Conservation (phyloP, 1,284 basidiomycete species). For the Tremellales sp. region DNA sequence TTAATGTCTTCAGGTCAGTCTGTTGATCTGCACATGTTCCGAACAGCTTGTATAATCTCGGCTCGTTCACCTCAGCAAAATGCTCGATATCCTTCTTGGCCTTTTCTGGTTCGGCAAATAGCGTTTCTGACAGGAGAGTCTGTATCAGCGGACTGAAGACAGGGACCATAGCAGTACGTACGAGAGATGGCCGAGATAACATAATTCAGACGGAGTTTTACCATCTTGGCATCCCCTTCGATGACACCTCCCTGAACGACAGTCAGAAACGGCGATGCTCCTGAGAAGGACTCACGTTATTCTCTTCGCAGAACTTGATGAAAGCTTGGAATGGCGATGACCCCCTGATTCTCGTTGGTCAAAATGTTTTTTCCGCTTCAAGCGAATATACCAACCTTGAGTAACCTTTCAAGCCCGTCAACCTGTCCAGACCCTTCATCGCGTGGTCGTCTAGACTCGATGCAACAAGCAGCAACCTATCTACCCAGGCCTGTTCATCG, state of each 20-base stretch:
- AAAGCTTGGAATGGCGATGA: conserved; percentile 51
- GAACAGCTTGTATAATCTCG: conserved; percentile 76
- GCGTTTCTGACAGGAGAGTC: conserved; percentile 11
- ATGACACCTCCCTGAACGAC: conserved; percentile 70
- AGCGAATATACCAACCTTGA: conserved; percentile 10
- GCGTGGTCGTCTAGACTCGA: conserved; percentile 62
- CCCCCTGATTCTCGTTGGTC: conserved; percentile 16
- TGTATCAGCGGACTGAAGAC: conserved; percentile 50
- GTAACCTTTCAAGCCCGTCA: conserved; percentile 59
- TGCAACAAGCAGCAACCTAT: conserved; percentile 72
- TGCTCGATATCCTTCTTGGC: conserved; percentile 70
- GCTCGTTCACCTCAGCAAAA: conserved; percentile 85
- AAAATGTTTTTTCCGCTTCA: neutral
- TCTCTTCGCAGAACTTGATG: conserved; percentile 64
- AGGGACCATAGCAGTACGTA: too few relatives aligned
- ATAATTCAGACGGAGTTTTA: conserved; percentile 57
- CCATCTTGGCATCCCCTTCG: conserved; percentile 63
- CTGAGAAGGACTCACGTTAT: conserved; percentile 62
- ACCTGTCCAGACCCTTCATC: conserved; percentile 57
- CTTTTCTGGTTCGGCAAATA: conserved; percentile 67
- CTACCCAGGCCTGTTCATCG: conserved; percentile 75
- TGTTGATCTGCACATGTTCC: conserved; percentile 76
- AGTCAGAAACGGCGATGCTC: neutral
- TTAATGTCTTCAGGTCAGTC: conserved; percentile 71
- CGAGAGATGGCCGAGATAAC: conserved; percentile 51